These are phyloP conservation scores for Scopulariopsis brevicaulis DNA, from an alignment of 2,329 filamentous ascomycete species.

Conservation along the genomic window DNA sequence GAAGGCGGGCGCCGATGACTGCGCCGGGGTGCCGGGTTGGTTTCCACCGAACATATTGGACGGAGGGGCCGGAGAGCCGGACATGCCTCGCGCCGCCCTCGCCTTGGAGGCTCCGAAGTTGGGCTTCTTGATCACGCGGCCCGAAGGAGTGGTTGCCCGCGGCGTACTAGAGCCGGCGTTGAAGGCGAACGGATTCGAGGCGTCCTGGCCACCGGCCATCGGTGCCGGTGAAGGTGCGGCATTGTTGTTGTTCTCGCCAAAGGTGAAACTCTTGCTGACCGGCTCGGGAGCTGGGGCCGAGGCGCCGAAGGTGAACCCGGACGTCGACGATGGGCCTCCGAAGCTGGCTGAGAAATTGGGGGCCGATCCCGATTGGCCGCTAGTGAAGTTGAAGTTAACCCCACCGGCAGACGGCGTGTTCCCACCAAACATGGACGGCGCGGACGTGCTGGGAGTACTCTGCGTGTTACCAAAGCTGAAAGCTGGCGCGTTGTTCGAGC, in stretches of 20 bases:
- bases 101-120: constrained; percentile 8
- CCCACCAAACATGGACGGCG: constrained; percentile 22
- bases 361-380: constrained; percentile 6
- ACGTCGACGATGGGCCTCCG: constrained; percentile 9
- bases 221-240: constrained; percentile 5
- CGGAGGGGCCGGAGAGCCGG: constrained; percentile 13
- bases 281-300: constrained; percentile 4
- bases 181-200: constrained; percentile 28
- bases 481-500: constrained; percentile 14
- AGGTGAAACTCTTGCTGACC: constrained; percentile 14
- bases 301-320: constrained; percentile 1
- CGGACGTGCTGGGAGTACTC: constrained; percentile 10
- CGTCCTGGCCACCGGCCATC: constrained; percentile 13
- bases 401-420: constrained; percentile 10
- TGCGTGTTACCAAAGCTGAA: constrained; percentile 21
- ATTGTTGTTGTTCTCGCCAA: constrained; percentile 15
- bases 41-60: not conserved
- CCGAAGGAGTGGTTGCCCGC: not conserved
- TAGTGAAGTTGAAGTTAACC: constrained; percentile 1
- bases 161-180: constrained; percentile 11
- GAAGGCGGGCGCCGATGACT: constrained; percentile 5
- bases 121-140: constrained; percentile 5
- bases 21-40: constrained; percentile 11
- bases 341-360: constrained; percentile 13
- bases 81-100: constrained; percentile 10